Evolutionary conservation across 257 asterid species (phyloP), one percentile per base, ranked within the genome.

Genomic region (Solanum microdontum): DNA sequence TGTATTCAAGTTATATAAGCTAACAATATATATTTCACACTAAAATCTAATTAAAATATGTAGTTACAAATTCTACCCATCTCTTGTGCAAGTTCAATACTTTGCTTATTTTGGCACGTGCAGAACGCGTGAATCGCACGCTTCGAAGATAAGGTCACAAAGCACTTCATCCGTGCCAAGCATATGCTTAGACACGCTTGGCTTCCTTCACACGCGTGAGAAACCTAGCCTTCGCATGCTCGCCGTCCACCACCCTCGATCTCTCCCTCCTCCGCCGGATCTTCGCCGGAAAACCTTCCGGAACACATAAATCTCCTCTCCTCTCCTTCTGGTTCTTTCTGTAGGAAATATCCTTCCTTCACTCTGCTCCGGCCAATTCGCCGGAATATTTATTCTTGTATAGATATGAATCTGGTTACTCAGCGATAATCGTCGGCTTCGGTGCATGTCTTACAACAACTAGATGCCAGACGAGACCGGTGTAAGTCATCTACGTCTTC

Each of bases 41-140:
- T 51, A 51, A 51, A 55, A 51, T 17, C 62, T 51, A 51, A 15
- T 51, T 15, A 51, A 51, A 51, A 51, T 45, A 45, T 45, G 62
- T 55, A 55, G 66, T 58, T n/a, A n/a, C 30, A 62, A 30, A 13
- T 69, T 70, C 21, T 2, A 70, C 40, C 77, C 12, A 3, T 13
- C 75, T 28, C 11, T 68, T 26, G 0, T 28, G 36, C 11, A 69
- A 69, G 11, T 69, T 39, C 28, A 33, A 64, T 58, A 23, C 68
- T 40, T 32, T 37, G 66, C 87, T 68, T 64, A n/a, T 84, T 89
- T 76, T 80, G 91, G 89, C 96, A 92, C 92, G 94, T 90, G 95
- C 90, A 60, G 86, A 83, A 84, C 95, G 92, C 92, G 96, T 92
- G 97, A 93, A 87, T 92, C 94, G 90, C 98, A 94, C 96, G 96